phyloP scores from a whole-genome alignment of 768 basidiomycete species.

The Boletus edulis region DNA sequence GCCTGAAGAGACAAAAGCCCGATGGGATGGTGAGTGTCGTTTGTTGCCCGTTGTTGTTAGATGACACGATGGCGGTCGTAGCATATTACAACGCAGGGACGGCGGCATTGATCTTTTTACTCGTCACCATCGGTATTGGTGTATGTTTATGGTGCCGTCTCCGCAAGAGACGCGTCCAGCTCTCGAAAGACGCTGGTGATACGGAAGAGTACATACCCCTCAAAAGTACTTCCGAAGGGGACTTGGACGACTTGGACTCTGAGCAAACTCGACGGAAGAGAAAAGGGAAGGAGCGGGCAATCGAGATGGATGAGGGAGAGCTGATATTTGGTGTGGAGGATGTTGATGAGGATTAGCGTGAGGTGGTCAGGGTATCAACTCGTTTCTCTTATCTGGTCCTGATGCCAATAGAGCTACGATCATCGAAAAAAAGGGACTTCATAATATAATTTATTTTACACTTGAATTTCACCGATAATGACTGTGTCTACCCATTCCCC shows the following conservation, averaged over 20 bases:
- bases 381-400: neutral
- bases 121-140: conserved; percentile 67
- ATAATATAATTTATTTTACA: conserved; percentile 12
- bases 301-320: conserved; percentile 29
- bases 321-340: conserved; percentile 58
- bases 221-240: conserved; percentile 32
- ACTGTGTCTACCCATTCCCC: conserved; percentile 62
- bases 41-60: neutral
- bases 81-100: conserved; percentile 97
- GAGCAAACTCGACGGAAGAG: conserved; percentile 32
- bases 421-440: neutral
- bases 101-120: conserved; percentile 75
- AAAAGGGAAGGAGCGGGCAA: conserved; percentile 51
- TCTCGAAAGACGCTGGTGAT: neutral
- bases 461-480: conserved; percentile 64
- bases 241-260: conserved; percentile 45
- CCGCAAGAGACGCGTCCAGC: conserved; percentile 28
- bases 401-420: neutral
- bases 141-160: conserved; percentile 78
- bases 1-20: conserved; percentile 76
- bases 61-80: conserved; percentile 27
- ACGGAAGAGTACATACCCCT: conserved; percentile 74
- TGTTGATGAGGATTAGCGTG: conserved; percentile 43
- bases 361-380: conserved; percentile 6
- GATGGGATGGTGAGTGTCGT: conserved; percentile 76